Conservation (phyloP, 768 basidiomycete genomes). For the Mycena capillaripes region DNA sequence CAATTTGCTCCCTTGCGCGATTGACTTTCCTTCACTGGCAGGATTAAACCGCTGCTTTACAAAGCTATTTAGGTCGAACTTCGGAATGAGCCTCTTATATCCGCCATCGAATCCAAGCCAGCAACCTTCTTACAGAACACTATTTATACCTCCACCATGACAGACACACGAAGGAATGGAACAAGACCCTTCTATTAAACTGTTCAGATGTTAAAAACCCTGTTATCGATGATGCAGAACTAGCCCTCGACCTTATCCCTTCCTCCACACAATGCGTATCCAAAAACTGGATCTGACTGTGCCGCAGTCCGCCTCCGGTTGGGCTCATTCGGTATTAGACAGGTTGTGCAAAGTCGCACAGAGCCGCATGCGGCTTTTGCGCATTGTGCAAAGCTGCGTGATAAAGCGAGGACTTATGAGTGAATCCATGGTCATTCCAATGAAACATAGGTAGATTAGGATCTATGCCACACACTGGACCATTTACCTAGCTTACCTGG, state of each 20-base stretch:
- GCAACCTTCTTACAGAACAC: too few species aligned
- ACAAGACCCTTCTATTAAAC: not conserved
- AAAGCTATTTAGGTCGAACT: not conserved
- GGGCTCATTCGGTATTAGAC: not conserved
- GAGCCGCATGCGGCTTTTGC: too few species aligned
- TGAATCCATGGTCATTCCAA: too few species aligned
- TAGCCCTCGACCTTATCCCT: not conserved
- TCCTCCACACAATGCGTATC: not conserved
- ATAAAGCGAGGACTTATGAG: too few species aligned
- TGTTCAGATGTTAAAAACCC: not conserved
- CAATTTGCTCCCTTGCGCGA: too few species aligned
- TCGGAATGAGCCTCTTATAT: not conserved
- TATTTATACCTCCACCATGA: too few species aligned
- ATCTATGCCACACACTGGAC: too few species aligned
- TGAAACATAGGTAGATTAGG: too few species aligned
- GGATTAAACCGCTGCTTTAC: constrained; percentile 20
- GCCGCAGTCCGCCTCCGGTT: not conserved
- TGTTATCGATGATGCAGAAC: too few species aligned
- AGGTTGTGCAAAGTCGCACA: too few species aligned
- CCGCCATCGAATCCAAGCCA: not conserved
- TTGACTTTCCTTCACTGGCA: not conserved
- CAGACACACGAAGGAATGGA: not conserved
- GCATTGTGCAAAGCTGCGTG: too few species aligned
- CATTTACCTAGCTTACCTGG: too few species aligned
- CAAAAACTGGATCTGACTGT: not conserved